Conservation (phyloP, 1,139 yeast species). For the Debaryomyces fabryi region DNA sequence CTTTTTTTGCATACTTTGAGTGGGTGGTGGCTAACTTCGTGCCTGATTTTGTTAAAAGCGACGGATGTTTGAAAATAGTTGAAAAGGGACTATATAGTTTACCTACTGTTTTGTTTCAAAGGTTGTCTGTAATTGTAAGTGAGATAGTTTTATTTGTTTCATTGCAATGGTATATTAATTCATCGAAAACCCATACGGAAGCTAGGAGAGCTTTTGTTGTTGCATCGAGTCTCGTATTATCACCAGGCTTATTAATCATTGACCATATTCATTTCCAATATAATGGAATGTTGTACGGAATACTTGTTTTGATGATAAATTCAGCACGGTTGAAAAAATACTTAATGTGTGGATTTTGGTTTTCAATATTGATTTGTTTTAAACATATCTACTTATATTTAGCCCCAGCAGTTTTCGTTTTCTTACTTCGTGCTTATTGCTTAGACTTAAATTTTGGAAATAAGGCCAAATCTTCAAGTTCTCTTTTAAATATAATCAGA, state of each 20-base stretch:
- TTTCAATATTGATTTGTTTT: slow-evolving; percentile 80
- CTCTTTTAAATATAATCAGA: slow-evolving; percentile 43
- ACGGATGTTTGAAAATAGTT: slow-evolving; percentile 79
- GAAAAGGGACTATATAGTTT: slow-evolving; percentile 68
- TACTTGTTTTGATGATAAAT: slow-evolving; percentile 71
- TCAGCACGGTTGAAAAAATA: slow-evolving; percentile 64
- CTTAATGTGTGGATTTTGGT: slow-evolving; percentile 70
- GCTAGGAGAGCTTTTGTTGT: slow-evolving; percentile 65
- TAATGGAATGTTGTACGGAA: slow-evolving; percentile 90
- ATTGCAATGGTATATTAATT: slow-evolving; percentile 69
- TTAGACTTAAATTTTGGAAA: slow-evolving; percentile 44
- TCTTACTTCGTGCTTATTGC: slow-evolving; percentile 72
- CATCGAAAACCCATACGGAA: slow-evolving; percentile 41
- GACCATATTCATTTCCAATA: slow-evolving; percentile 96
- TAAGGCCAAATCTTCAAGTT: slow-evolving; percentile 24
- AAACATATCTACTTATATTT: slow-evolving; percentile 91
- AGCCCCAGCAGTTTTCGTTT: slow-evolving; percentile 93
- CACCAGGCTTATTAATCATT: slow-evolving; percentile 86
- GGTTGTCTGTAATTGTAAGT: slow-evolving; percentile 75
- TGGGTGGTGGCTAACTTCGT: slow-evolving; percentile 74
- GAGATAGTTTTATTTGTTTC: slow-evolving; percentile 74
- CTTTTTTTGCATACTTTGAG: slow-evolving; percentile 95
- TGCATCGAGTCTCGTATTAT: slow-evolving; percentile 78
- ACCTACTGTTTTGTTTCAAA: slow-evolving; percentile 80
- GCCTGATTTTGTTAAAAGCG: slow-evolving; percentile 62